Base-by-base conservation (phyloP, 176 grass and related monocot genomes). In the Phragmites australis region DNA sequence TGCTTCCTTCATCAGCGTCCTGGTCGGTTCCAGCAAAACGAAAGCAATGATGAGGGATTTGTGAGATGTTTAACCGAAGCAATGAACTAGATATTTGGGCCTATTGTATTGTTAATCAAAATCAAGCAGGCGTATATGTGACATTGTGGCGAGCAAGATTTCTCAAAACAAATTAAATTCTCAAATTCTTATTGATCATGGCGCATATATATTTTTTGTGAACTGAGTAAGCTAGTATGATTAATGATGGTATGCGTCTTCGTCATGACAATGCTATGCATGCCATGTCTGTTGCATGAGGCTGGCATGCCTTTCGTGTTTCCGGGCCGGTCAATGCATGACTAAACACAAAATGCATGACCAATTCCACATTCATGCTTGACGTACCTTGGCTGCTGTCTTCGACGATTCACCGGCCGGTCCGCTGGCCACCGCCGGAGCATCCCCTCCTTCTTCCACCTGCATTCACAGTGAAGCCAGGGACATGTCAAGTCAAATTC, bases 311-410 rank as follows among this genome's bases (percentile, higher is more conserved):
- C 1, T 60, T 2, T 43, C 19, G 1, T 25, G 8, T 43, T 30
- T 34, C 0, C 37, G 55, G 8, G 55, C 11, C 21, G 6, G 2
- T 17, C 25, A 3, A 47, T 58, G 51, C n/a, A 16, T 64, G 41
- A 6, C 29, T n/a, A 64, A 0, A 21, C 12, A 32, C 46, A 52
- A 52, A 79, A 53, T 5, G 17, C 8, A 21, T 65, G 48, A 31
- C 8, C 48, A 17, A 31, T 29, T 47, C 25, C 8, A 26, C 48
- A 37, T 47, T 19, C 39, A 77, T 77, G 50, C 57, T 37, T 8
- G 7, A 30, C 32, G 29, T 82, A 87, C 85, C 71, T 53, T 18
- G 22, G 71, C 17, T 61, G 51, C 70, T 31, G 63, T 17, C 72
- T 82, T 54, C 19, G 72, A 75, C 19, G 76, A 86, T 8, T 51